These are phyloP conservation scores for Biscogniauxia sp. DNA, from an alignment of 2,329 filamentous ascomycete species.

Conservation along the genomic window DNA sequence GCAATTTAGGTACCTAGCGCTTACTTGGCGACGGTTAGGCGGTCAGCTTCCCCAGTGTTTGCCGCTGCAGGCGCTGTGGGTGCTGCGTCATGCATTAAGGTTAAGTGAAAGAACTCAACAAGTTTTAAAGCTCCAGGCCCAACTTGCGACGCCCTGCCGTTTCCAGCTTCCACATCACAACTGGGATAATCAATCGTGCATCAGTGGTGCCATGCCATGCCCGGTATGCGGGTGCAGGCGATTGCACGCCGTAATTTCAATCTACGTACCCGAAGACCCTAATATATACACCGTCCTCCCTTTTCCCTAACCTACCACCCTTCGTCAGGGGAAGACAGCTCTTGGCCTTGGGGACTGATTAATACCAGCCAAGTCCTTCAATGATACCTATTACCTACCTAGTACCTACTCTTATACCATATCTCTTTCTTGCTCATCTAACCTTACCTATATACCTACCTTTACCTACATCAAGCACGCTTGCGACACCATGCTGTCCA, in stretches of 20 bases:
- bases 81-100: neutral
- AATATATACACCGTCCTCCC: conserved; percentile 6
- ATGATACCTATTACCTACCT: no score
- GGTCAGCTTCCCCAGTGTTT: neutral
- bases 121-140: neutral
- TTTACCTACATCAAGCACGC: neutral
- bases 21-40: neutral
- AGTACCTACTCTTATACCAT: neutral
- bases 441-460: no score
- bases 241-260: conserved; percentile 6
- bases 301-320: neutral
- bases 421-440: neutral
- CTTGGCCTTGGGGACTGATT: neutral
- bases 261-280: neutral
- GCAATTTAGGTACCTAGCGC: neutral
- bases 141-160: neutral
- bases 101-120: neutral
- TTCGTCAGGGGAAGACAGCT: neutral
- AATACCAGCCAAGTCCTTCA: neutral
- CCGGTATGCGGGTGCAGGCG: neutral
- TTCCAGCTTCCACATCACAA: neutral
- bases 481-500: neutral
- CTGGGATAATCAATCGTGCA: neutral
- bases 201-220: neutral
- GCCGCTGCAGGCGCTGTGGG: neutral